These are phyloP conservation scores for Aspergillaceae sp. DNA, from an alignment of 2,329 filamentous ascomycete genomes.

Conservation along the genomic window DNA sequence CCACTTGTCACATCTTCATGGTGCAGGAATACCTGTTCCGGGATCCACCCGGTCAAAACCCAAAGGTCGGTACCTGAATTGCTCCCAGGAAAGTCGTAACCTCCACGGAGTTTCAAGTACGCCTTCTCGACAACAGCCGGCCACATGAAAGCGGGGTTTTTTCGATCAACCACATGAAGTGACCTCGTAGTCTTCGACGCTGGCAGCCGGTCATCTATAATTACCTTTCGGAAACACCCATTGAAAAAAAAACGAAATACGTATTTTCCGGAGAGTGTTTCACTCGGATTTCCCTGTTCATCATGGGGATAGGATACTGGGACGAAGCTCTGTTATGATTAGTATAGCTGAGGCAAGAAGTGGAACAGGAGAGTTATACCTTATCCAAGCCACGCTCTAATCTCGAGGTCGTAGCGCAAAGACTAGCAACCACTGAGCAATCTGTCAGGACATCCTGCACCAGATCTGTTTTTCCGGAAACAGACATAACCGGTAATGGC, in stretches of 20 bases:
- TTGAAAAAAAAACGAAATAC: conserved; percentile 92
- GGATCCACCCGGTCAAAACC: conserved; percentile 91
- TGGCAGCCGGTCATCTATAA: conserved; percentile 83
- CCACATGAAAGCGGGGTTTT: conserved; percentile 76
- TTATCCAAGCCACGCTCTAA: conserved; percentile 59
- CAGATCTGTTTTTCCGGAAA: conserved; percentile 60
- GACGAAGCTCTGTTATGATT: conserved; percentile 51
- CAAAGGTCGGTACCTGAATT: conserved; percentile 94
- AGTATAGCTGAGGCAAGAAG: conserved; percentile 1
- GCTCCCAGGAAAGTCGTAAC: conserved; percentile 95
- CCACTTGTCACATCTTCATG: conserved; percentile 71
- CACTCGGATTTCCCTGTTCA: conserved; percentile 45
- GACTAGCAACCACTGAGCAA: conserved; percentile 91
- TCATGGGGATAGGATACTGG: conserved; percentile 67
- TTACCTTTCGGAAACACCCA: conserved; percentile 76
- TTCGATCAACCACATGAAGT: conserved; percentile 79
- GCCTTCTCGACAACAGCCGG: conserved; percentile 91
- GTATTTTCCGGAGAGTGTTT: conserved; percentile 80
- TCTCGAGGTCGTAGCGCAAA: conserved; percentile 71
- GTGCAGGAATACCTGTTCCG: conserved; percentile 87
- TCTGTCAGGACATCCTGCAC: conserved; percentile 95
- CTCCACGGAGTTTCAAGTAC: conserved; percentile 87
- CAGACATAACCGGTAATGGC: conserved; percentile 47
- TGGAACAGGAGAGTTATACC: conserved; percentile 36
- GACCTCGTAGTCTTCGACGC: conserved; percentile 62